Percentiles rank a stretch among this genome's conserved stretches.
Evolutionary conservation across 371 early-diverging fungal species (phyloP).

Genomic region (Lichtheimia ornata): DNA sequence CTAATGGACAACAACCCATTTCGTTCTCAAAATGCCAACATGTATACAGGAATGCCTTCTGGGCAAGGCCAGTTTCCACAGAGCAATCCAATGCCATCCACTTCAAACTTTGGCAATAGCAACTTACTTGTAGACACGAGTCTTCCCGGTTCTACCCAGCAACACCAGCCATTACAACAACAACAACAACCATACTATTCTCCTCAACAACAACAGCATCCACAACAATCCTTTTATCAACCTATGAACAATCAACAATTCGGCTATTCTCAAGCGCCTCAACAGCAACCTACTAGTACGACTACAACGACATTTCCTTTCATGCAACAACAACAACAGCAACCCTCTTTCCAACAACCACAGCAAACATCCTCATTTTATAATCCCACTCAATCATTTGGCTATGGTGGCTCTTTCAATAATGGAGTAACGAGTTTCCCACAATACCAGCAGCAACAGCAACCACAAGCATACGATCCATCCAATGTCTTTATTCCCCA

Average conservation of each 20-base stretch:
- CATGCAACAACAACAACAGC: conserved; percentile 20
- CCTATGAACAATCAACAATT: too few relatives aligned
- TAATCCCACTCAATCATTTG: neutral
- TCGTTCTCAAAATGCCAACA: conserved; percentile 22
- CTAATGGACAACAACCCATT: conserved; percentile 42
- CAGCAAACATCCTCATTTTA: conserved; percentile 3
- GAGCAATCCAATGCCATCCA: conserved; percentile 4
- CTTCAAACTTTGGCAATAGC: neutral
- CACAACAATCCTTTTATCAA: conserved; percentile 7
- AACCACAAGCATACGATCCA: conserved; percentile 15
- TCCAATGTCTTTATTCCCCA: conserved; percentile 35
- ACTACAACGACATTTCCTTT: conserved; percentile 4
- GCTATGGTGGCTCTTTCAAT: neutral
- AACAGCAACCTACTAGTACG: conserved; percentile 1
- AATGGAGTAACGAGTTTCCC: conserved; percentile 15
- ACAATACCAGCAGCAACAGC: conserved; percentile 21
- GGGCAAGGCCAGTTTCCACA: conserved; percentile 19
- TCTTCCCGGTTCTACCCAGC: neutral
- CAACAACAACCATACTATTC: conserved; percentile 9
- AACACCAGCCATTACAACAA: conserved; percentile 12
- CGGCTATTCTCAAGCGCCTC: too few relatives aligned
- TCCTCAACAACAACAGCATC: conserved; percentile 15
- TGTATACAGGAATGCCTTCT: neutral
- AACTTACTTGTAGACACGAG: neutral
- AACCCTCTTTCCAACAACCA: conserved; percentile 28